A percentile compares a stretch with the other conserved stretches of the same genome.
phyloP scores from a whole-genome alignment of 2,329 filamentous ascomycete species.

The Aspergillus ustus region DNA sequence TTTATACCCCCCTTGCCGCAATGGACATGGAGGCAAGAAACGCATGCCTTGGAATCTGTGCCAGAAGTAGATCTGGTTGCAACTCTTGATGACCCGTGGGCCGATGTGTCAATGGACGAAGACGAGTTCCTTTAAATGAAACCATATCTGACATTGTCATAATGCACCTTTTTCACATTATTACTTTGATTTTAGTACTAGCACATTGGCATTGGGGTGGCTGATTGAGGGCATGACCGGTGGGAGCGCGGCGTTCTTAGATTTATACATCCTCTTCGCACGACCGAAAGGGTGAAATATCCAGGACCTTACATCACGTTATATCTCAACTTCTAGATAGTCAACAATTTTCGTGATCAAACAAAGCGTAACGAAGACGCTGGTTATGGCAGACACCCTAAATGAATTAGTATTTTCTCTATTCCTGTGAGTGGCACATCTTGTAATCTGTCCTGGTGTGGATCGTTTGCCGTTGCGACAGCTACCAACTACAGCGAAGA shows the following conservation, averaged over 20 bases:
- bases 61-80: constrained; percentile 15
- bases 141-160: not conserved
- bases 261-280: not conserved
- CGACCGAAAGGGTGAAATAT: too few relatives aligned
- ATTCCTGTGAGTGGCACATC: too few relatives aligned
- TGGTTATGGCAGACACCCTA: too few relatives aligned
- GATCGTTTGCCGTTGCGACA: too few relatives aligned
- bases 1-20: constrained; percentile 18
- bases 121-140: constrained; percentile 35
- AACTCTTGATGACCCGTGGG: constrained; percentile 20
- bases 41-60: constrained; percentile 9
- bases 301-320: too few relatives aligned
- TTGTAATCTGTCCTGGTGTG: too few relatives aligned
- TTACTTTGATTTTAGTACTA: not conserved
- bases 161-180: not conserved
- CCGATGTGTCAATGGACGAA: constrained; percentile 36
- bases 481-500: too few relatives aligned
- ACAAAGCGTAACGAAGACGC: too few relatives aligned
- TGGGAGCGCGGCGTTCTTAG: not conserved
- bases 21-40: constrained; percentile 14
- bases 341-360: too few relatives aligned
- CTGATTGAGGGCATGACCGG: not conserved
- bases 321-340: too few relatives aligned
- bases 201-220: constrained; percentile 2
- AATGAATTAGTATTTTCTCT: too few relatives aligned